Conservation (phyloP, 805 yeast species). For the Metschnikowia cubensis region DNA sequence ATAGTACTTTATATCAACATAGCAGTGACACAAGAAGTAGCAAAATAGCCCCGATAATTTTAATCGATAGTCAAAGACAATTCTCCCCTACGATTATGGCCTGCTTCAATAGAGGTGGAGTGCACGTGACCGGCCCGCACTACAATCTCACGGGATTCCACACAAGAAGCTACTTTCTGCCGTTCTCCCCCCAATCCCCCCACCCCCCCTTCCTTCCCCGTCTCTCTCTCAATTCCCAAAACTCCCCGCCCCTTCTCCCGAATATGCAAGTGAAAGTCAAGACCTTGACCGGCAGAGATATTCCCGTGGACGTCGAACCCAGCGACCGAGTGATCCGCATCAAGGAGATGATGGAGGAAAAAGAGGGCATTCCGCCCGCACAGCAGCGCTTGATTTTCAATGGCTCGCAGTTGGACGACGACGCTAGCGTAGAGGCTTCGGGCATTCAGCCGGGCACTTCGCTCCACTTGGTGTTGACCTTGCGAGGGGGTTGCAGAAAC, state of each 20-base stretch:
- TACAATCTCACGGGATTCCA: no score
- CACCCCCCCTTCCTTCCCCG: no score
- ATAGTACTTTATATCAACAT: no score
- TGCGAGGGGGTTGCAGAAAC: slow-evolving; percentile 69
- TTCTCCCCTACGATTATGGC: no score
- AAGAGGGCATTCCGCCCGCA: slow-evolving; percentile 94
- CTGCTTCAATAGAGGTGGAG: no score
- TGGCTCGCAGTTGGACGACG: slow-evolving; percentile 91
- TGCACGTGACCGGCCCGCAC: no score
- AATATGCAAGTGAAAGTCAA: slow-evolving; percentile 67
- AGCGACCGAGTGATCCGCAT: slow-evolving; percentile 64
- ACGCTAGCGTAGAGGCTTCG: slow-evolving; percentile 63
- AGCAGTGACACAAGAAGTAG: no score
- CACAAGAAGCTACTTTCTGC: no score
- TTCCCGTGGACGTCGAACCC: slow-evolving; percentile 70
- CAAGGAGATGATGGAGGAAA: slow-evolving; percentile 90
- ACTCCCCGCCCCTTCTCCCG: not conserved
- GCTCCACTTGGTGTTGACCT: slow-evolving; percentile 83
- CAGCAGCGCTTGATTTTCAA: slow-evolving; percentile 89
- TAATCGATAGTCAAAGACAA: no score
- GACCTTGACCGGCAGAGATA: slow-evolving; percentile 82
- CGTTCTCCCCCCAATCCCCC: no score
- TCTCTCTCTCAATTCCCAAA: no score
- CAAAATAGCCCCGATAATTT: no score
- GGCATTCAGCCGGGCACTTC: slow-evolving; percentile 84